Percentiles rank a stretch among this genome's conserved stretches.
Evolutionary conservation across 768 basidiomycete genomes (phyloP).

Genomic region (Naganishia friedmannii): DNA sequence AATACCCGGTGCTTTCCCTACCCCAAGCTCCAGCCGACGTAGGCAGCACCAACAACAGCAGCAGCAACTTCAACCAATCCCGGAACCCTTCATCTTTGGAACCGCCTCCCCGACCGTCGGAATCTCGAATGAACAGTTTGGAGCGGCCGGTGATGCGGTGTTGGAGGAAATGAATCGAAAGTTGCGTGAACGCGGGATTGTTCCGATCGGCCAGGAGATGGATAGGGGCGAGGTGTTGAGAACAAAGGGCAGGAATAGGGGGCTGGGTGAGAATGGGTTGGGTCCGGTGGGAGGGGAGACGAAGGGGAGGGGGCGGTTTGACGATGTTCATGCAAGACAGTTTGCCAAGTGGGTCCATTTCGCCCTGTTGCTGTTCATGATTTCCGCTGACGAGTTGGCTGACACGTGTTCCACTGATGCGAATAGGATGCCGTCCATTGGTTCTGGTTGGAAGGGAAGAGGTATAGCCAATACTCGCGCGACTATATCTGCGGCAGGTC

Average conservation of each 20-base stretch:
- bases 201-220: slow-evolving; percentile 34
- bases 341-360: slow-evolving; percentile 43
- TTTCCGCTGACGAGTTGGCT: neutral
- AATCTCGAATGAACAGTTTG: slow-evolving; percentile 41
- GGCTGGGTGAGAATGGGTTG: slow-evolving; percentile 24
- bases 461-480: neutral
- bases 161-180: slow-evolving; percentile 47
- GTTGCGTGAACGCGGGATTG: slow-evolving; percentile 35
- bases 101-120: neutral
- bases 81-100: slow-evolving; percentile 15
- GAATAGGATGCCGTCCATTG: neutral
- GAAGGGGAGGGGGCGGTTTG: slow-evolving; percentile 39
- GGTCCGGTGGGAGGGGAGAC: slow-evolving; percentile 13
- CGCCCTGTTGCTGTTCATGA: neutral
- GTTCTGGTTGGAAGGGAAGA: neutral
- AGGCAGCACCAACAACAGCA: neutral
- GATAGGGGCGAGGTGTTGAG: slow-evolving; percentile 38
- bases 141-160: slow-evolving; percentile 38
- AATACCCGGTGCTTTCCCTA: slow-evolving; percentile 16
- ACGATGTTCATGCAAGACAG: slow-evolving; percentile 43
- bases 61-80: neutral
- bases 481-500: neutral
- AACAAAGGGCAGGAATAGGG: slow-evolving; percentile 36
- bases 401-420: neutral
- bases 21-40: neutral